phyloP scores from a whole-genome alignment of 2,329 filamentous ascomycete genomes.

The Magnaporthiopsis poae region DNA sequence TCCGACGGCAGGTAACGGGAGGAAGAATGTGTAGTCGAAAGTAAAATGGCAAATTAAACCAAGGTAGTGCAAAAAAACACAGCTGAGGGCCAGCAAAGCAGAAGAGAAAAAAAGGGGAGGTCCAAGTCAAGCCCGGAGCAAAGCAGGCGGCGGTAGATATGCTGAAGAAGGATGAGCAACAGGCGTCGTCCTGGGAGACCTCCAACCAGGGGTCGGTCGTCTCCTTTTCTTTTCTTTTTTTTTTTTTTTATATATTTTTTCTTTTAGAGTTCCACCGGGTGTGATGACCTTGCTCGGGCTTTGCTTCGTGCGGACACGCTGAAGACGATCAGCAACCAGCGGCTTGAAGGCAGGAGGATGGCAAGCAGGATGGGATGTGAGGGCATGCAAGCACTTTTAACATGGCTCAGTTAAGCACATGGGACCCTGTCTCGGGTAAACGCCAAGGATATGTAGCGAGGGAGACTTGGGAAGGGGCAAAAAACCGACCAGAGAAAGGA shows the following conservation, averaged over 20 bases:
- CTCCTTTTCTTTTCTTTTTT: no score
- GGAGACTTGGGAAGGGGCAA: neutral
- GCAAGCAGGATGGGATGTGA: neutral
- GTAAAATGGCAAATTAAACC: neutral
- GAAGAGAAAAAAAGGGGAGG: neutral
- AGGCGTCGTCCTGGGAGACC: neutral
- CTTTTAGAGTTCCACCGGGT: neutral
- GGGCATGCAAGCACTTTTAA: constrained; percentile 5
- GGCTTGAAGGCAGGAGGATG: neutral
- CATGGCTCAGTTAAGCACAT: neutral
- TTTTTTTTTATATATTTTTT: neutral
- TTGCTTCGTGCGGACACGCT: neutral
- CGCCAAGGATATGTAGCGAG: neutral
- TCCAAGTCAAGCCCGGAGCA: neutral
- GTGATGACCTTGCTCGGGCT: neutral
- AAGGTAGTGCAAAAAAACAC: neutral
- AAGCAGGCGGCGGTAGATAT: neutral
- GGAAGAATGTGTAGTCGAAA: neutral
- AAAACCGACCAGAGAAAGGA: neutral
- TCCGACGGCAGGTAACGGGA: neutral
- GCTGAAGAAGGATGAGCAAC: neutral
- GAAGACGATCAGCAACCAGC: neutral
- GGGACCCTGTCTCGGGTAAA: constrained; percentile 5
- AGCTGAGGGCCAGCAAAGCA: constrained; percentile 1
- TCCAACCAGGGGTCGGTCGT: neutral